Conservation (phyloP, 75 land plant genomes). For the Isoetes taiwanensis region DNA sequence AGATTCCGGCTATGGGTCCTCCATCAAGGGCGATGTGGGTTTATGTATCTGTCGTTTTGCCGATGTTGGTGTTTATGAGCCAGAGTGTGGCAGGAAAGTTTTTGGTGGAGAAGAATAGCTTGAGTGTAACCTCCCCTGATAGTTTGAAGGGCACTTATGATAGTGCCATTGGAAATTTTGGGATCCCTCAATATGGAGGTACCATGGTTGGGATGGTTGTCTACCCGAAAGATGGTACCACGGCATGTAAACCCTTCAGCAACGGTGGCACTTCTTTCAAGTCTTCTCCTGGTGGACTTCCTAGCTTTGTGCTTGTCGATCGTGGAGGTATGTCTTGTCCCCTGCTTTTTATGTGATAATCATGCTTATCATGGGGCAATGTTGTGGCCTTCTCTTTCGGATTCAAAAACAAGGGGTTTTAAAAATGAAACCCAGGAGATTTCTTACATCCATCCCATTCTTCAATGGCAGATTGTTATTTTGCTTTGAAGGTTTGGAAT, state of each 20-base stretch:
- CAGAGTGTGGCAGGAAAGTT: too few species aligned
- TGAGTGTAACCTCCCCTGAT: constrained; percentile 68
- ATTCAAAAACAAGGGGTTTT: neutral
- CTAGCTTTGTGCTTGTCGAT: constrained; percentile 57
- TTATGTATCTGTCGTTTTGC: too few species aligned
- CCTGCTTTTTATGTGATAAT: neutral
- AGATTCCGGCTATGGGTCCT: too few species aligned
- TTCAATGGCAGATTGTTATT: constrained; percentile 48
- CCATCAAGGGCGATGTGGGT: too few species aligned
- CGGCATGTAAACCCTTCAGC: constrained; percentile 39
- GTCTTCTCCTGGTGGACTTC: constrained; percentile 42
- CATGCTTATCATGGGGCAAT: neutral
- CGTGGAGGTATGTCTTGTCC: constrained; percentile 51
- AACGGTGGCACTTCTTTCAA: constrained; percentile 36
- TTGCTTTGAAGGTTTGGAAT: constrained; percentile 73
- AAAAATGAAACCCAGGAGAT: neutral
- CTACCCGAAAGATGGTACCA: constrained; percentile 45
- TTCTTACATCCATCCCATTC: neutral
- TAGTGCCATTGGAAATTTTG: constrained; percentile 85
- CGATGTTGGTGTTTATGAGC: too few species aligned
- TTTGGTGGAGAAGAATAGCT: constrained; percentile 81
- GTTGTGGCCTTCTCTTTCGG: neutral
- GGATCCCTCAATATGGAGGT: constrained; percentile 84
- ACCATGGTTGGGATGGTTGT: constrained; percentile 63
- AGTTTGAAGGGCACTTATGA: constrained; percentile 50